A percentile compares a stretch with the other conserved stretches of the same genome.
Evolutionary conservation across 2,329 filamentous ascomycete genomes (phyloP).

Genomic region (Penicillium sp.): DNA sequence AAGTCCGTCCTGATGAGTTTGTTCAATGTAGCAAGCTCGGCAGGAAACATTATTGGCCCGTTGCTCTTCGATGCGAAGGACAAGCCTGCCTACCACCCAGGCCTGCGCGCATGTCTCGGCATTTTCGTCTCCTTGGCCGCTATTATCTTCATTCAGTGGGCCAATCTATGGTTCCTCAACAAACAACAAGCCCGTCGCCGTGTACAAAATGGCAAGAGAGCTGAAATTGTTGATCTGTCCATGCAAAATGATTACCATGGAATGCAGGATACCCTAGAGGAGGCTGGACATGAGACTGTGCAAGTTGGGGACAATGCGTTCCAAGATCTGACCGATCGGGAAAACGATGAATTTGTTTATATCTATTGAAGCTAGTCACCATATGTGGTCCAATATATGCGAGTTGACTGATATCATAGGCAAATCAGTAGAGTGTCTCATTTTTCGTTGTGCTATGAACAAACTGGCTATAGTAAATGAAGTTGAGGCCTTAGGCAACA

Average conservation of each 20-base stretch:
- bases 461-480: not conserved
- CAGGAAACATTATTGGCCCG: slow-evolving; percentile 67
- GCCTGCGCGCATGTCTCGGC: slow-evolving; percentile 52
- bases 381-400: not conserved
- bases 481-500: not conserved
- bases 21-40: slow-evolving; percentile 61
- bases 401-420: not conserved
- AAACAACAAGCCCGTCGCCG: slow-evolving; percentile 55
- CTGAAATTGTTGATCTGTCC: slow-evolving; percentile 57
- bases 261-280: slow-evolving; percentile 13
- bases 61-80: slow-evolving; percentile 59
- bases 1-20: slow-evolving; percentile 63
- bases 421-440: not conserved
- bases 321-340: slow-evolving; percentile 61
- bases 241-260: slow-evolving; percentile 57
- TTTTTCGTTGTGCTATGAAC: not conserved
- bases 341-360: slow-evolving; percentile 69
- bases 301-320: slow-evolving; percentile 53
- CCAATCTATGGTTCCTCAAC: slow-evolving; percentile 54
- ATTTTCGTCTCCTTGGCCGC: slow-evolving; percentile 52
- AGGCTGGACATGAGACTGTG: slow-evolving; percentile 13
- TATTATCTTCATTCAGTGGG: slow-evolving; percentile 54
- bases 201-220: slow-evolving; percentile 60
- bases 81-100: slow-evolving; percentile 58
- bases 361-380: slow-evolving; percentile 46